Evolutionary conservation across 306 rosid genomes (phyloP).

Genomic region (Vigna reflexopilosa): DNA sequence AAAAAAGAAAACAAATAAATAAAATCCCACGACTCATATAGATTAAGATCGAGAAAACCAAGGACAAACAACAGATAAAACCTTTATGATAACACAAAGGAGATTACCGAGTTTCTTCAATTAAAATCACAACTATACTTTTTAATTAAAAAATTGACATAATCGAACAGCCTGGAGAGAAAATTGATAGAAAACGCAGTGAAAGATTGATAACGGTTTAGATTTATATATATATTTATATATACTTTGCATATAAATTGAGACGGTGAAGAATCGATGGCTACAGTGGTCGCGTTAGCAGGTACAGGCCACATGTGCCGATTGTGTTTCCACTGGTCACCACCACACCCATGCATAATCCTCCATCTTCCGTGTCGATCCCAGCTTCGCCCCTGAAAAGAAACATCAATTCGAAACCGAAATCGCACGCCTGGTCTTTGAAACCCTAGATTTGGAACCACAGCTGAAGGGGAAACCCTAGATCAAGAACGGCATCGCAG

Average conservation of each 20-base stretch:
- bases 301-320: conserved; percentile 99
- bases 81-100: not conserved
- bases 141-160: not conserved
- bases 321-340: conserved; percentile 83
- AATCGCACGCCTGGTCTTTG: conserved; percentile 43
- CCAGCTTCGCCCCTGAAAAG: conserved; percentile 67
- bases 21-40: not conserved
- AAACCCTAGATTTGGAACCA: conserved; percentile 48
- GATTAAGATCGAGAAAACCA: conserved; percentile 7
- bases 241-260: conserved; percentile 75
- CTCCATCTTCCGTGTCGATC: conserved; percentile 84
- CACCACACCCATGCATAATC: conserved; percentile 93
- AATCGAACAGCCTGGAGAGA: not conserved
- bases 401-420: conserved; percentile 90
- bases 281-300: conserved; percentile 86
- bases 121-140: not conserved
- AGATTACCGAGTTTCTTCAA: not conserved
- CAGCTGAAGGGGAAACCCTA: conserved; percentile 50
- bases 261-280: conserved; percentile 64
- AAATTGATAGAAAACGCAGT: not conserved
- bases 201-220: not conserved
- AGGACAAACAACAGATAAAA: not conserved
- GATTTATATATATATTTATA: not conserved
- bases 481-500: conserved; percentile 59
- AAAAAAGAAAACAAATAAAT: not conserved